phyloP scores from a whole-genome alignment of 31 red algal species.

The Endocladia muricata region DNA sequence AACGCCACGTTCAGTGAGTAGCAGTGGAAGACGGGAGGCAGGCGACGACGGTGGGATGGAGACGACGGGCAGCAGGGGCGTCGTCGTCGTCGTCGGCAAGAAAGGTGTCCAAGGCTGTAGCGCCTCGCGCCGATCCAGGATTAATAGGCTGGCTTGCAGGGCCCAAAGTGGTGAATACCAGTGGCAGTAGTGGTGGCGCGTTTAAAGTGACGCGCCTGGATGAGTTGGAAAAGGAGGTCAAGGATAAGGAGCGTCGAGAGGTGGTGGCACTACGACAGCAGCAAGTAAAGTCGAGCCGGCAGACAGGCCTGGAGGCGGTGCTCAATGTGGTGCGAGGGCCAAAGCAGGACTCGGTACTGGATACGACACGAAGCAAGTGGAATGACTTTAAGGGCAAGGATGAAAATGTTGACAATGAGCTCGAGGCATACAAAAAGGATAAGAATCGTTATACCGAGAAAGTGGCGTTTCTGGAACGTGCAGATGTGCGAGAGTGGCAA shows the following conservation, averaged over 20 bases:
- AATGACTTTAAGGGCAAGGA: constrained; percentile 41
- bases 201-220: constrained; percentile 3
- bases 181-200: no score
- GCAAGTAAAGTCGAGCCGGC: not conserved
- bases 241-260: constrained; percentile 8
- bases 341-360: constrained; percentile 27
- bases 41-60: no score
- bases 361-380: constrained; percentile 33
- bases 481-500: constrained; percentile 48
- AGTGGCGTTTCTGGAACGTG: constrained; percentile 44
- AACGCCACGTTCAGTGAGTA: no score
- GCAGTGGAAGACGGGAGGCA: no score
- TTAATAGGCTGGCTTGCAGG: no score
- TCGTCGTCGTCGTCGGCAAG: no score
- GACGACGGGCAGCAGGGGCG: no score
- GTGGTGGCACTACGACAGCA: not conserved
- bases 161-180: no score
- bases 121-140: no score
- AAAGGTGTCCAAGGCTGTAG: no score
- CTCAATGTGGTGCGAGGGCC: constrained; percentile 25
- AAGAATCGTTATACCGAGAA: constrained; percentile 65
- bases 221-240: constrained; percentile 18
- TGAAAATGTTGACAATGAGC: constrained; percentile 42
- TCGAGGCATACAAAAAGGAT: constrained; percentile 64
- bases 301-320: constrained; percentile 47